Evolutionary conservation across 768 basidiomycete species (phyloP).

Genomic region (Hericium coralloides): DNA sequence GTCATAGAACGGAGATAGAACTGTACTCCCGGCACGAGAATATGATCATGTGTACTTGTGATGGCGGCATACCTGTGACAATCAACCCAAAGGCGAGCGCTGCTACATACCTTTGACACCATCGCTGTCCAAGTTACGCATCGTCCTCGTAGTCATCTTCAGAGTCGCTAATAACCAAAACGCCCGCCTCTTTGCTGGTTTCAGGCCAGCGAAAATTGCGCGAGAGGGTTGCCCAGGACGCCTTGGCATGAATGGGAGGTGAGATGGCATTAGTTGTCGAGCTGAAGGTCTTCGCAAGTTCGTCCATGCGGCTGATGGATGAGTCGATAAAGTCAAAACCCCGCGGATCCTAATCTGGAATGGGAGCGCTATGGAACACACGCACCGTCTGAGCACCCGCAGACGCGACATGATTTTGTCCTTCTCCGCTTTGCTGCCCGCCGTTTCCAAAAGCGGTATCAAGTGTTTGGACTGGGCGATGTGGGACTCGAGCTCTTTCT

Average conservation of each 20-base stretch:
- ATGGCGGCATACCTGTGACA: background rate
- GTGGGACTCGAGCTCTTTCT: background rate
- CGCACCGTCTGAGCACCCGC: background rate
- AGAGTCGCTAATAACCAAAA: slow-evolving; percentile 39
- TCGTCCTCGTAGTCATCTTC: slow-evolving; percentile 28
- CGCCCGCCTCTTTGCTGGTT: slow-evolving; percentile 27
- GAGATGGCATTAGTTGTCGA: background rate
- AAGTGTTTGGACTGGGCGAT: background rate
- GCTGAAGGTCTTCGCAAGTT: background rate
- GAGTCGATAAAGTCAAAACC: background rate
- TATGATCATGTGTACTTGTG: background rate
- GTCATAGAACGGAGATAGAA: background rate
- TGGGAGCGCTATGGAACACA: background rate
- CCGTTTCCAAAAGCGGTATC: background rate
- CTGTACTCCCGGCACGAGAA: background rate
- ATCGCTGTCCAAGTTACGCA: background rate
- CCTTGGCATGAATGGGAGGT: background rate
- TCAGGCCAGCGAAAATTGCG: slow-evolving; percentile 32
- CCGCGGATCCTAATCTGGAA: background rate
- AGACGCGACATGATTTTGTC: background rate
- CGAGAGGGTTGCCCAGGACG: too few relatives aligned
- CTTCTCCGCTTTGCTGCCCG: background rate
- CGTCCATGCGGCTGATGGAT: background rate
- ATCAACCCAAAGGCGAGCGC: background rate
- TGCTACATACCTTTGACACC: slow-evolving; percentile 2